A percentile compares a stretch with the other conserved stretches of the same genome.
Evolutionary conservation across 2,329 filamentous ascomycete genomes (phyloP).

Genomic region (Fusarium dlaminii): DNA sequence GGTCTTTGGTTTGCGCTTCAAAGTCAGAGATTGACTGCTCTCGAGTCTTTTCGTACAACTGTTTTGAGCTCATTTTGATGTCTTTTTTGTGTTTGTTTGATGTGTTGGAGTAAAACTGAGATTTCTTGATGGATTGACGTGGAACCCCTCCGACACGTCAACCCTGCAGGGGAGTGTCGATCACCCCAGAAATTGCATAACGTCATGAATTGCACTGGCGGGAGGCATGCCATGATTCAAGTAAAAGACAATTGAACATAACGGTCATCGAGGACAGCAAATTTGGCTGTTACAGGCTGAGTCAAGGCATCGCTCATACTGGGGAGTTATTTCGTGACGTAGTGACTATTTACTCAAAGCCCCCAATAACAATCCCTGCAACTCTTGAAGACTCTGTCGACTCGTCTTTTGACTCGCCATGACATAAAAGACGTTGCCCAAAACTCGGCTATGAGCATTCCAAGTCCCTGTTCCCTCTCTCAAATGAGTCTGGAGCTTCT

Average conservation of each 20-base stretch:
- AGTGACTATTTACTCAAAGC: slow-evolving; percentile 16
- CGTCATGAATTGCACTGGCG: not conserved
- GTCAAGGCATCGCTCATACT: not conserved
- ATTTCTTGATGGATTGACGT: not conserved
- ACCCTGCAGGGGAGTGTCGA: not conserved
- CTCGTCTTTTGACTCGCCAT: slow-evolving; percentile 63
- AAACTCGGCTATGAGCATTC: slow-evolving; percentile 63
- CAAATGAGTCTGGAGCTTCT: slow-evolving; percentile 53
- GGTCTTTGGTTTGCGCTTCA: slow-evolving; percentile 13
- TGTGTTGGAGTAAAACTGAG: not conserved
- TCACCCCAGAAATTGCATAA: slow-evolving; percentile 16
- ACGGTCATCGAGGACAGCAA: not conserved
- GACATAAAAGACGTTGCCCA: slow-evolving; percentile 68
- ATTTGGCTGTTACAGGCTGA: too few species aligned
- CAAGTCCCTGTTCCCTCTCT: slow-evolving; percentile 46
- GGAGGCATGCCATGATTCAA: not conserved
- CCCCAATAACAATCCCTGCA: slow-evolving; percentile 31
- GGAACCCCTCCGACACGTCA: not conserved
- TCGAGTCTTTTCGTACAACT: slow-evolving; percentile 6
- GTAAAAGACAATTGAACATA: not conserved
- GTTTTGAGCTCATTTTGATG: slow-evolving; percentile 6
- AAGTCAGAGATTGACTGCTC: slow-evolving; percentile 33
- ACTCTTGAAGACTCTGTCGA: slow-evolving; percentile 38
- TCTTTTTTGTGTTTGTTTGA: accelerated
- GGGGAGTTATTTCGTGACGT: too few species aligned